These are phyloP conservation scores for Penicillium cinerascens DNA, from an alignment of 495 filamentous ascomycete species.

Conservation along the genomic window DNA sequence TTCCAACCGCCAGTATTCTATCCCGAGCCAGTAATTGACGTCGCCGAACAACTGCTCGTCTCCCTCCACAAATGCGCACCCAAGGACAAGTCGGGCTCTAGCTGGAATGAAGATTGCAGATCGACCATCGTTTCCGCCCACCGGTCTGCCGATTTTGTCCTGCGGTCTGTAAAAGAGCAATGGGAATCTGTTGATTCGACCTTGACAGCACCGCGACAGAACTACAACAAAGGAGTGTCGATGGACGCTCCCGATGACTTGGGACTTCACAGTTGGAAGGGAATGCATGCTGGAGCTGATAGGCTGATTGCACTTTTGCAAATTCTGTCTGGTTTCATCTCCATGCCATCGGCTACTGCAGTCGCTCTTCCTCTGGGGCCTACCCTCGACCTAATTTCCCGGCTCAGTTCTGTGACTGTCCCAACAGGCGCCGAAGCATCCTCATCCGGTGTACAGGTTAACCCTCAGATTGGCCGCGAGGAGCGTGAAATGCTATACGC, in stretches of 20 bases:
- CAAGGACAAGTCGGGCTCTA: conserved; percentile 66
- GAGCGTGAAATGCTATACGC: conserved; percentile 73
- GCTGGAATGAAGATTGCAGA: conserved; percentile 67
- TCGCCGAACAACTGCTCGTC: conserved; percentile 58
- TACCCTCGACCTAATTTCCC: conserved; percentile 60
- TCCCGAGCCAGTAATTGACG: conserved; percentile 46
- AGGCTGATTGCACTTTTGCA: conserved; percentile 59
- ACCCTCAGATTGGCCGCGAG: conserved; percentile 66
- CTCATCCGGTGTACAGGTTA: conserved; percentile 47
- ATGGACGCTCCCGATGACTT: conserved; percentile 37
- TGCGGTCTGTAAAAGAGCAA: conserved; percentile 71
- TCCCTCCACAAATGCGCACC: conserved; percentile 70
- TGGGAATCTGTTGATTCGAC: conserved; percentile 60
- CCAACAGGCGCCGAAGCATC: conserved; percentile 41
- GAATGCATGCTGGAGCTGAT: conserved; percentile 66
- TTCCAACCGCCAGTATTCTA: conserved; percentile 32
- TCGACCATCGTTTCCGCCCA: conserved; percentile 59
- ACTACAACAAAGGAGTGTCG: conserved; percentile 37
- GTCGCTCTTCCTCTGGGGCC: conserved; percentile 62
- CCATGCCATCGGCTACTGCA: conserved; percentile 53
- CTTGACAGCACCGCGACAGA: conserved; percentile 20
- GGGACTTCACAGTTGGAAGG: conserved; percentile 65
- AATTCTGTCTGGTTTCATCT: conserved; percentile 54
- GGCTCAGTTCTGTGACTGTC: conserved; percentile 64
- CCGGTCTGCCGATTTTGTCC: conserved; percentile 65